Base-by-base conservation (phyloP, 768 basidiomycete species). In the Macrocybe gigantea region DNA sequence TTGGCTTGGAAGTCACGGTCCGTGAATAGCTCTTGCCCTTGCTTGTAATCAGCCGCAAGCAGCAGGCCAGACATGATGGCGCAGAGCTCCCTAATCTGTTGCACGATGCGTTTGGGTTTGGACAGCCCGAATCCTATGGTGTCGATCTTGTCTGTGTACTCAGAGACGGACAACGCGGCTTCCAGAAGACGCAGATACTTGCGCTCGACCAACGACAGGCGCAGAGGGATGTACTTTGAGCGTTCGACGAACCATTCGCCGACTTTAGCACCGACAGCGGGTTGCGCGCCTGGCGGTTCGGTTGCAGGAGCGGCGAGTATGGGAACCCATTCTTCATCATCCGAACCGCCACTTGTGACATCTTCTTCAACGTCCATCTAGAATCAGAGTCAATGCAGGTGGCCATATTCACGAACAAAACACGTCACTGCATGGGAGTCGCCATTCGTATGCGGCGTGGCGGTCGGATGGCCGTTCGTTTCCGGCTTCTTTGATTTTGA, bases 101-200 rank as follows among this genome's bases (percentile, higher is more conserved):
- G 76, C 3, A 93, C 90, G 38, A 92, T 89, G 6, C 90, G 80
- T 60, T 89, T 90, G n/a, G 88, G 78, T 61, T 91, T 93, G 30
- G 84, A 85, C 32, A 86, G 67, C 5, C 85, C 80, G 50, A 82
- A 91, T 2, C 84, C 80, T 36, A 91, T 65, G 42, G 84, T 88
- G 66, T 93, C 90, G 32, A 92, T 88, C 61, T 89, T 90, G 71
- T 93, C 90, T 38, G 90, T 93, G 60, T 92, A 92, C 61, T 93
- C 90, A 11, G 85, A 88, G 34, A 90, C 88, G 42, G 79, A 78
- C 36, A 93, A 76, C 2, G 90, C 90, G 7, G 89, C 90, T 49
- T 93, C 90, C 41, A 93, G 73, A 5, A 93, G 77, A 29, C 90
- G 85, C 48, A 93, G 83, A 62, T 74, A 88, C 64, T 93, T 93